phyloP scores from a whole-genome alignment of 2,329 filamentous ascomycete species.

The Penicillium verrucosum region DNA sequence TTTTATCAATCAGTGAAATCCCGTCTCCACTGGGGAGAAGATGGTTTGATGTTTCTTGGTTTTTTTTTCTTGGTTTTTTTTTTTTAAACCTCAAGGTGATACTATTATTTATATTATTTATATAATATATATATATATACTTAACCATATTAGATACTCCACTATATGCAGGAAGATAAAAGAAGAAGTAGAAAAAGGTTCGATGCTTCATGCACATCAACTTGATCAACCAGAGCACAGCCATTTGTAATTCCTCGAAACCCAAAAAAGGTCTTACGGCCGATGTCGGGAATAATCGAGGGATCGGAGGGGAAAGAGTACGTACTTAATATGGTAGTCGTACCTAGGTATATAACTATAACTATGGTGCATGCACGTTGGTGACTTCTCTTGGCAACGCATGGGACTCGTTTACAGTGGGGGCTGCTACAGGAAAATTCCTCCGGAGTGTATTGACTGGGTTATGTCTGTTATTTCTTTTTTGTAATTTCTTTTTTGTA shows the following conservation, averaged over 20 bases:
- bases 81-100: background rate
- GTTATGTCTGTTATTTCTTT: no score
- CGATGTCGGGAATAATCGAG: constrained; percentile 9
- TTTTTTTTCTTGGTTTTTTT: background rate
- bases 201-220: background rate
- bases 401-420: constrained; percentile 5
- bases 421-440: constrained; percentile 1
- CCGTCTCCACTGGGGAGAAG: constrained; percentile 8
- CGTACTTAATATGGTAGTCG: background rate
- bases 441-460: background rate
- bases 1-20: constrained; percentile 26
- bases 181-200: background rate
- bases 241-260: background rate
- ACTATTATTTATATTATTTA: background rate
- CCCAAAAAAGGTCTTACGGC: background rate
- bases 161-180: background rate
- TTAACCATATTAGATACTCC: background rate
- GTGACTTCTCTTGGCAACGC: constrained; percentile 1
- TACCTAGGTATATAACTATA: background rate
- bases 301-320: background rate
- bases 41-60: no score
- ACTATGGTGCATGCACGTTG: background rate
- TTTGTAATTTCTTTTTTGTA: background rate
- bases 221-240: background rate
- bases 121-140: no score